Evolutionary conservation across 495 filamentous ascomycete species (phyloP), one percentile per base, ranked within the genome.

Genomic region (Daldinia bambusicola): DNA sequence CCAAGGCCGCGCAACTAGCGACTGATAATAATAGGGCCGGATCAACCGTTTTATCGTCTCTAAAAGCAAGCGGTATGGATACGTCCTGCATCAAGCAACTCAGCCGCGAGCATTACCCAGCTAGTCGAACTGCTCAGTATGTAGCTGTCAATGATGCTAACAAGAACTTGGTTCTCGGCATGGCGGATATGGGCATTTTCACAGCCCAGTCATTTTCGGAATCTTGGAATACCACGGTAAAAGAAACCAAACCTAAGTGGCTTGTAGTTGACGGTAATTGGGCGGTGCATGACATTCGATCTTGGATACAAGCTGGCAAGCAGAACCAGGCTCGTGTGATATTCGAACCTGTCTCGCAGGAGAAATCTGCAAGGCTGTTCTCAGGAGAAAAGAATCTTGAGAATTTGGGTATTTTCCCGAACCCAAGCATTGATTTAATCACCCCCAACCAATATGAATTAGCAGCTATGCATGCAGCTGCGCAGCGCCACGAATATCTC

Each of bases 151-250:
- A 98, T 78, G 92, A 95, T 75, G 81, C 80, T 1, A 86, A 90
- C 30, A 95, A 94, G 72, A 89, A 93, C 63, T 86, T 99, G 9
- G 83, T 92, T 2, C 75, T 97, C 50, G 94, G 93, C 57, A 96
- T 97, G 91, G 93, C 95, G 16, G 95, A 99, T 76, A 97, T 98
- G 93, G 83, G 81, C 56, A 95, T 99, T 75, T 84, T 97, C 66
- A 89, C 93, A 57, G 78, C 68, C 6, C 78, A 83, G 43, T 78
- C 77, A 4, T 84, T 83, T 73, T 77, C 83, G 0, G 74, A 66
- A 67, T 86, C 79, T 74, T 93, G 90, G 90, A 84, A 86, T 48
- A 84, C 87, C 7, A 78, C 88, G 32, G 76, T 93, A 9, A 73
- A 79, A 20, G 79, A 76, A 12, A 79, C 84, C 9, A 85, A 84